Base-by-base conservation (phyloP, 345 rosid genomes). In the Balakata baccata region DNA sequence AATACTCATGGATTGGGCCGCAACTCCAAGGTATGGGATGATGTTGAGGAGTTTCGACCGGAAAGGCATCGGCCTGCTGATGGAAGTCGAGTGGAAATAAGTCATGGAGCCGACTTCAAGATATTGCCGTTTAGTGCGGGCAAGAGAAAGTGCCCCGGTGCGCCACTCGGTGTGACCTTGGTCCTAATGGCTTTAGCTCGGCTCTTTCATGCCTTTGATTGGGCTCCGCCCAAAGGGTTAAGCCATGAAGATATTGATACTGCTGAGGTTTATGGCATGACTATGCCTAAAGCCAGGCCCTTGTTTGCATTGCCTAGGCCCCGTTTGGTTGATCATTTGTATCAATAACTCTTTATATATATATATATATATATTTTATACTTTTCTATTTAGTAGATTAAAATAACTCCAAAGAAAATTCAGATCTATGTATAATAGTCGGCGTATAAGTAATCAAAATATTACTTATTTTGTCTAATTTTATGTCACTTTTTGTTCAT, bases 101-200 rank as follows among this genome's bases (percentile, higher is more conserved):
- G 97, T 80, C 98, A 94, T 17, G 97, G 95, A 59, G 82, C 89
- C 4, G 98, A 90, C 76, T 94, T 90, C 72, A 94, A 84, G 79
- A 94, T 94, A 74, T 70, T 92, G 43, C 98, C 98, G 2, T 94
- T 94, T 79, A 86, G 97, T 37, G 95, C 97, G 0, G 98, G 98
- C 25, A 94, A 89, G 79, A 86, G 98, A 73, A 92, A 85, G 77
- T 94, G 98, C 71, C 98, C 97, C 0, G 98, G 97, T 5, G 97
- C 95, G 2, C 98, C 98, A 2, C 86, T 94, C 43, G 98, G 98
- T 7, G 88, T 86, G 74, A 90, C 92, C 1, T 75, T 94, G 82
- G 97, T 94, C 78, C 73, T 92, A 2, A 84, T 84, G 91, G 97
- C 93, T 71, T 76, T 94, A 87, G 97, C 97, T 77, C 84, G 93